Percentiles rank a stretch among this genome's conserved stretches.
Conservation (phyloP, 805 yeast genomes). For the Monosporozyma servazzii region DNA sequence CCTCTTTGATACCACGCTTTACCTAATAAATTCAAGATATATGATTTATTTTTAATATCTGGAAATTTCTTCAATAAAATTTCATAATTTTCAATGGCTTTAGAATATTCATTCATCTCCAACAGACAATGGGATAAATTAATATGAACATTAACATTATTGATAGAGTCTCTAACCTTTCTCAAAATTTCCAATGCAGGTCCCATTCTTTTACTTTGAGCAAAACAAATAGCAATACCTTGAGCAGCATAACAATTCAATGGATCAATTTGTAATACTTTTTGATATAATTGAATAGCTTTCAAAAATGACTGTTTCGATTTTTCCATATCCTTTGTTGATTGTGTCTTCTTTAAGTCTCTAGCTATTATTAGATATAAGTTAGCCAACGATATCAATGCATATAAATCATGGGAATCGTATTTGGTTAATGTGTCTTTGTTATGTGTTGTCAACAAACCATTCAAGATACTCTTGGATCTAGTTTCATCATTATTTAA, state of each 20-base stretch:
- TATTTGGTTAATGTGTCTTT: slow-evolving; percentile 73
- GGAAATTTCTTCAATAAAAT: slow-evolving; percentile 59
- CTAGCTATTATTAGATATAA: slow-evolving; percentile 76
- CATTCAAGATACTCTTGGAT: slow-evolving; percentile 37
- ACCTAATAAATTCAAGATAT: slow-evolving; percentile 64
- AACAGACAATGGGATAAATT: slow-evolving; percentile 82
- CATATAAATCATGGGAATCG: slow-evolving; percentile 84
- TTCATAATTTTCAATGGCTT: slow-evolving; percentile 84
- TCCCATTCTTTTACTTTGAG: slow-evolving; percentile 67
- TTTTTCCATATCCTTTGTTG: slow-evolving; percentile 35
- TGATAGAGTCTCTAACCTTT: slow-evolving; percentile 81
- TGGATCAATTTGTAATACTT: slow-evolving; percentile 77
- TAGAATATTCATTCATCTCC: slow-evolving; percentile 72
- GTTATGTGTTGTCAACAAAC: slow-evolving; percentile 64
- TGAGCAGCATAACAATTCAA: slow-evolving; percentile 93
- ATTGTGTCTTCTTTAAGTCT: slow-evolving; percentile 45
- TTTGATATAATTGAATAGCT: slow-evolving; percentile 87
- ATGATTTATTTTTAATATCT: slow-evolving; percentile 53
- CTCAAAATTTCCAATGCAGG: slow-evolving; percentile 80
- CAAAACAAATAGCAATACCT: slow-evolving; percentile 88
- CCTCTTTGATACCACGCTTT: slow-evolving; percentile 86
- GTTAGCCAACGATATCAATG: slow-evolving; percentile 83
- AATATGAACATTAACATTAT: slow-evolving; percentile 72
- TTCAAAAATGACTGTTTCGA: slow-evolving; percentile 71
- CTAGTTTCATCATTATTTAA: slow-evolving; percentile 42